Conservation (phyloP, 2,329 filamentous ascomycete genomes). For the Hypoxylon sp. region DNA sequence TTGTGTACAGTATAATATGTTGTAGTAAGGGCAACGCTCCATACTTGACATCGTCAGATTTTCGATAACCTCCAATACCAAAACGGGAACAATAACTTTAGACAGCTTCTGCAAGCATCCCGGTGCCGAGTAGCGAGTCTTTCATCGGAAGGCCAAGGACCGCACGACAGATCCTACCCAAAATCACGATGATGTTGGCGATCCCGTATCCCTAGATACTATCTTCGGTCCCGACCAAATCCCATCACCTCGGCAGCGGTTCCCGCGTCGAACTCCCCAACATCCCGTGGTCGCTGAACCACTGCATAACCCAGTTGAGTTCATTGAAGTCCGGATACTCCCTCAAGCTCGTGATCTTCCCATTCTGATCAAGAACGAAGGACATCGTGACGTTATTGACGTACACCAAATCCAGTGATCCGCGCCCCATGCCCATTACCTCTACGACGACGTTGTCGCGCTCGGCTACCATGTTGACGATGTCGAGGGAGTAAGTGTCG, state of each 20-base stretch:
- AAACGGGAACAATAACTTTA: neutral
- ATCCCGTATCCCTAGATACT: neutral
- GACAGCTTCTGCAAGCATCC: neutral
- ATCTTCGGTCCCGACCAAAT: neutral
- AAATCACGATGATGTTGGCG: neutral
- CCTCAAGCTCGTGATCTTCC: conserved; percentile 17
- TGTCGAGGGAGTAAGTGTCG: conserved; percentile 15
- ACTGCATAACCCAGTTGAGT: conserved; percentile 17
- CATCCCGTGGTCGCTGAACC: conserved; percentile 17
- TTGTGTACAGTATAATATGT: neutral
- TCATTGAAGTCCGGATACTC: conserved; percentile 23
- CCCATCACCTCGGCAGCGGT: neutral
- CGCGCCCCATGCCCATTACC: conserved; percentile 16
- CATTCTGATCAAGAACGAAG: conserved; percentile 8
- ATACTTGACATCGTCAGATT: neutral
- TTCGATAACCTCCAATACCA: neutral
- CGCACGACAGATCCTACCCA: neutral
- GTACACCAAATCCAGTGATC: conserved; percentile 23
- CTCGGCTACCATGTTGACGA: conserved; percentile 23
- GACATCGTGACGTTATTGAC: conserved; percentile 25
- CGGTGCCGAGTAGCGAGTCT: neutral
- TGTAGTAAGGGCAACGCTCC: neutral
- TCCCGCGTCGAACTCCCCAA: neutral
- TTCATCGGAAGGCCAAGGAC: neutral
- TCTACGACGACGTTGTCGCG: conserved; percentile 13